Evolutionary conservation across 2,329 filamentous ascomycete genomes (phyloP).

Genomic region (Diaporthe sp.): DNA sequence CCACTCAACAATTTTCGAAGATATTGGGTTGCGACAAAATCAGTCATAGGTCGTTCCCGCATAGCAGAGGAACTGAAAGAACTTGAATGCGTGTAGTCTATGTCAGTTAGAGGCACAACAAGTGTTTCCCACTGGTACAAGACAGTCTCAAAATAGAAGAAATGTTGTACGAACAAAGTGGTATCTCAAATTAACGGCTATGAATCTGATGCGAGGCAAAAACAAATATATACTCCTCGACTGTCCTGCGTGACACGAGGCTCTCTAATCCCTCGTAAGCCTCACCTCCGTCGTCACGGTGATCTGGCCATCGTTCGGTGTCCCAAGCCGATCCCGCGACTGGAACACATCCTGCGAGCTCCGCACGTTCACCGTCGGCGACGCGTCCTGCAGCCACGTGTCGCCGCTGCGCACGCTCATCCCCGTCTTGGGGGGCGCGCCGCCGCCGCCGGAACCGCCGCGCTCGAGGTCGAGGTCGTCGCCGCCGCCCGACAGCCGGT

Average conservation of each 20-base stretch:
- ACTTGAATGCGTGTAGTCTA: no score
- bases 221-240: background rate
- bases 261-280: conserved; percentile 25
- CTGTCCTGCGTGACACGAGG: background rate
- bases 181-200: background rate
- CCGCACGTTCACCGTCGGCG: background rate
- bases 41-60: background rate
- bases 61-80: no score
- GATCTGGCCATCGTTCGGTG: conserved; percentile 2
- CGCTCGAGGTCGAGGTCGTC: background rate
- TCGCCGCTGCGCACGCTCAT: conserved; percentile 2
- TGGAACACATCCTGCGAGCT: conserved; percentile 13
- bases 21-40: background rate
- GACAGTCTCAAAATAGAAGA: background rate
- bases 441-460: background rate
- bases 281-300: conserved; percentile 34
- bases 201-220: background rate
- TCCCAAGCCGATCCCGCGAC: conserved; percentile 20
- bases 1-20: background rate
- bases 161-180: background rate
- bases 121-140: background rate
- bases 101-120: background rate
- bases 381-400: conserved; percentile 19
- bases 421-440: background rate
- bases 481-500: background rate